A percentile compares a stretch with the other conserved stretches of the same genome.
phyloP scores from a whole-genome alignment of 108 stramenopile species.

The Asterionellopsis glacialis region DNA sequence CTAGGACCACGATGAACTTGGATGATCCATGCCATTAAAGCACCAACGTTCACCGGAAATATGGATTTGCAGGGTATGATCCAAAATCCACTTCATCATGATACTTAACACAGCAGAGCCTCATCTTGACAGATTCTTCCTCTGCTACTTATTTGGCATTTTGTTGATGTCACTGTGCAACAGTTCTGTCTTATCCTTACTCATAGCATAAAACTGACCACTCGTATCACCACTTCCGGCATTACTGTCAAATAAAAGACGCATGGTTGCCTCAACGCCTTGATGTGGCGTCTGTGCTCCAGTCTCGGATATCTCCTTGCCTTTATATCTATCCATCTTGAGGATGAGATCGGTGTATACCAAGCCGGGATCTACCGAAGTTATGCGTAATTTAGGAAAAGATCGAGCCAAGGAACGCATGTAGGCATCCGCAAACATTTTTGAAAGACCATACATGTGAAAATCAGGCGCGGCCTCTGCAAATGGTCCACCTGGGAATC shows the following conservation, averaged over 20 bases:
- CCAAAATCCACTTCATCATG: no score
- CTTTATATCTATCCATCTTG: constrained; percentile 24
- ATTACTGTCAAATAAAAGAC: constrained; percentile 24
- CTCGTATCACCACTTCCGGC: constrained; percentile 13
- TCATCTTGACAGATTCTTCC: no score
- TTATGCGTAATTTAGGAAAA: constrained; percentile 25
- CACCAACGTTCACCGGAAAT: constrained; percentile 63
- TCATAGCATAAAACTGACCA: constrained; percentile 31
- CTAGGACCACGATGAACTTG: constrained; percentile 15
- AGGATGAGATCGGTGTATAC: constrained; percentile 36
- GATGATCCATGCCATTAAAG: constrained; percentile 52
- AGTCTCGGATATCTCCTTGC: constrained; percentile 20
- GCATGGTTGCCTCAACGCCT: constrained; percentile 31
- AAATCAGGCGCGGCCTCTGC: constrained; percentile 29
- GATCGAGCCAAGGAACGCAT: constrained; percentile 12
- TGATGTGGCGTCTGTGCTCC: constrained; percentile 24
- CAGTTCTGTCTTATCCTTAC: no score
- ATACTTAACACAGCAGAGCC: no score
- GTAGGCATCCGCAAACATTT: constrained; percentile 40
- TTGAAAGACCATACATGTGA: constrained; percentile 38
- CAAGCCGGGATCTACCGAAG: constrained; percentile 27
- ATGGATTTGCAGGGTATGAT: constrained; percentile 37
- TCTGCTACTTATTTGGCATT: no score
- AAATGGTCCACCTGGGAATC: constrained; percentile 31
- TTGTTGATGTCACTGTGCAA: no score